Base-by-base conservation (phyloP, 202 grass and related monocot species). In the Panicum virgatum region DNA sequence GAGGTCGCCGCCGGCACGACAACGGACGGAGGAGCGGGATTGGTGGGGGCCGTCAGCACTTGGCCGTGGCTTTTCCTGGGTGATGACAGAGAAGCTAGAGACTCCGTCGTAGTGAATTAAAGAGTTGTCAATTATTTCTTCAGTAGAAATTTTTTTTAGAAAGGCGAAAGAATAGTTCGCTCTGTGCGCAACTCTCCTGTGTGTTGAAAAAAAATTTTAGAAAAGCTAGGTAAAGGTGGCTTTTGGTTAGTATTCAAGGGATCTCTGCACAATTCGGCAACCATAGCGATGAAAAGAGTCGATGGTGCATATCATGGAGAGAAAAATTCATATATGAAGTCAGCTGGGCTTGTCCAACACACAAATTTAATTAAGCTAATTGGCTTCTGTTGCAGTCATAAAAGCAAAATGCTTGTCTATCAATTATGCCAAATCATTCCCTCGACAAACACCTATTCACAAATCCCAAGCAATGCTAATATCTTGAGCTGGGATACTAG, bases 281-380 rank as follows among this genome's bases (percentile, higher is more conserved):
- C 40, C 42, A 38, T 90, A 79, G 84, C 84, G 45, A 80, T 90
- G 37, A 90, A 90, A 50, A 87, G 34, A 75, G 61, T 90, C 22
- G 67, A 69, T 9, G 80, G 75, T 36, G 70, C 73, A 62, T 39
- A 69, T 34, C 88, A 90, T 70, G 74, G 88, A 77, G 88, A 87
- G 84, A 90, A 90, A 44, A 90, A 65, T 90, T 90, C 32, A 83
- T 80, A 43, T 84, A 84, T 25, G 84, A 87, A 82, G 80, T 90
- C 42, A 87, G 80, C 75, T 25, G 88, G 88, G 25, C 48, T 65
- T 3, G 43, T 84, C 80, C 88, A 84, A 25, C 88, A 90, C 69
- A 82, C 87, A 61, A 90, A 90, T 37, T 52, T 90, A 64, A 43
- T 84, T 32, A 81, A 60, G 44, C 52, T 90, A 5, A 62, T 87